Base-by-base conservation (phyloP, 306 rosid species). In the Neltuma alba region DNA sequence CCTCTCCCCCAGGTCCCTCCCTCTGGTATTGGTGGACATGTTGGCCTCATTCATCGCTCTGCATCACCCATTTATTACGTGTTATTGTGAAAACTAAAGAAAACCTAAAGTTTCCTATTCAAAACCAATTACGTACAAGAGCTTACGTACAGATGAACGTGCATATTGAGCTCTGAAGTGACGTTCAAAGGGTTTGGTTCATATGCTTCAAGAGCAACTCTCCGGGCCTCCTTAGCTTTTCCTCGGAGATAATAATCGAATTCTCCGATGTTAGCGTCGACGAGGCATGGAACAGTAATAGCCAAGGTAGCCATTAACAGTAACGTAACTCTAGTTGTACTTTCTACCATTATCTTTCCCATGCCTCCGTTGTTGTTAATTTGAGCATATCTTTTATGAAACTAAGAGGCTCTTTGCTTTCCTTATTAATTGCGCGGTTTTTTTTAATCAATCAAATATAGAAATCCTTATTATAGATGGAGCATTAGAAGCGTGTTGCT, bases 161-260 rank as follows among this genome's bases (percentile, higher is more conserved):
- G 80, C 5, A 20, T 1, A 31, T 85, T 85, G 60, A 89, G 21
- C 11, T 84, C 83, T 0, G 78, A 55, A 0, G 97, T 76, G 21
- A 89, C 76, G 9, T 70, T 34, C 47, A 62, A 79, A 25, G 97
- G 97, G 79, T 85, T n/a, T 7, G 91, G 76, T 0, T 78, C 77
- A 31, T 80, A 91, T 52, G 87, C 83, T 28, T 78, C 27, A 2
- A 74, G 85, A 31, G 93, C 86, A 7, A 70, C 75, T 47, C 70
- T 28, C 21, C 79, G 48, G 31, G 97, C 87, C 27, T 60, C 48
- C 38, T 60, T 62, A 2, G 78, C 87, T 72, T 84, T 67, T 7
- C 47, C 31, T 77, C 54, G 25, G 83, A 83, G 80, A 47, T 13
- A 75, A 2, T 84, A 80, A 20, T 91, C 94, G 33, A 34, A 74